Conservation (phyloP, 2,329 filamentous ascomycete species). For the Plectosphaerella sp. region DNA sequence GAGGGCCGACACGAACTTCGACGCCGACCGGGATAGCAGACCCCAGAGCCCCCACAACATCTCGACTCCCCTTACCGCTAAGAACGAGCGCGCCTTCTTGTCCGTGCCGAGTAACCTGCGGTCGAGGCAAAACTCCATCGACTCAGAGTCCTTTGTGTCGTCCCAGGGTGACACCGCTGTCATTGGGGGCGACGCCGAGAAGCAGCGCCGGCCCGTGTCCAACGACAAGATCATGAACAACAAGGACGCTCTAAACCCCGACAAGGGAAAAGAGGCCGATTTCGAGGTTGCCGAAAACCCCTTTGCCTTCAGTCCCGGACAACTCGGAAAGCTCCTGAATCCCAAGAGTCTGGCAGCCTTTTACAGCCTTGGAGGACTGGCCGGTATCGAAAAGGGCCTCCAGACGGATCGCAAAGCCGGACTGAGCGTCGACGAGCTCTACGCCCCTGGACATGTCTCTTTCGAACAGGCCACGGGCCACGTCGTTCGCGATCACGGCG, state of each 20-base stretch:
- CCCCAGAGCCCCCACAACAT: slow-evolving; percentile 72
- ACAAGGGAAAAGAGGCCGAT: slow-evolving; percentile 70
- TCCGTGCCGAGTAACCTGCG: slow-evolving; percentile 59
- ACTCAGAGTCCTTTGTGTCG: slow-evolving; percentile 57
- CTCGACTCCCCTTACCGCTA: slow-evolving; percentile 50
- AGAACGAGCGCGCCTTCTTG: slow-evolving; percentile 51
- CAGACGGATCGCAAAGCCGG: slow-evolving; percentile 68
- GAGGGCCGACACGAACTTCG: slow-evolving; percentile 56
- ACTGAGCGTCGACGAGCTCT: slow-evolving; percentile 70
- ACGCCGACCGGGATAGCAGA: slow-evolving; percentile 60
- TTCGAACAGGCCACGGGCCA: slow-evolving; percentile 63
- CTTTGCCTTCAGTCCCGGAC: slow-evolving; percentile 80
- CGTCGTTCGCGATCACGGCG: background rate
- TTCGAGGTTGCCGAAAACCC: slow-evolving; percentile 75
- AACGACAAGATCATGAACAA: slow-evolving; percentile 59
- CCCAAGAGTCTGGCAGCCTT: slow-evolving; percentile 84
- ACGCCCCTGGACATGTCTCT: slow-evolving; percentile 59
- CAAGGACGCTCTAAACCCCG: slow-evolving; percentile 66
- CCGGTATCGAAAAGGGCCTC: slow-evolving; percentile 75
- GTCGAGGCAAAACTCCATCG: slow-evolving; percentile 65
- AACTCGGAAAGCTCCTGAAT: slow-evolving; percentile 83
- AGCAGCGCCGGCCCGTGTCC: slow-evolving; percentile 35
- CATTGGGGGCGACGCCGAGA: slow-evolving; percentile 36
- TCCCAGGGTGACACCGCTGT: slow-evolving; percentile 62
- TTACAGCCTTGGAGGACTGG: slow-evolving; percentile 71